Evolutionary conservation across 768 basidiomycete species (phyloP).

Genomic region (Trametes coccinea): DNA sequence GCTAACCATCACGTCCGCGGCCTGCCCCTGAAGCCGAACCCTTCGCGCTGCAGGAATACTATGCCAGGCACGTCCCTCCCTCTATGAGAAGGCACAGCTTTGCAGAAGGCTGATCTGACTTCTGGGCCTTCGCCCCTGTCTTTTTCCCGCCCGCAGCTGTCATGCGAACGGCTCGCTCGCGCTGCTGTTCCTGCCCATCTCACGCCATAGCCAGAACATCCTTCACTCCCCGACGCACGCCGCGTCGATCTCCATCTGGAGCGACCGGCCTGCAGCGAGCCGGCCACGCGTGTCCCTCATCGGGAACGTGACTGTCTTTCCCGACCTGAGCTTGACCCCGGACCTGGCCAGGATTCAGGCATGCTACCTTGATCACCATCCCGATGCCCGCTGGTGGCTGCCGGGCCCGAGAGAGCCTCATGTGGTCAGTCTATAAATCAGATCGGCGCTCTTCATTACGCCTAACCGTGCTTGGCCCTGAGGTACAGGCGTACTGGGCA

Average conservation of each 20-base stretch:
- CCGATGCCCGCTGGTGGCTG: slow-evolving; percentile 53
- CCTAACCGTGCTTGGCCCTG: slow-evolving; percentile 10
- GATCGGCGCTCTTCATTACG: background rate
- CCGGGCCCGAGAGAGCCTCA: slow-evolving; percentile 50
- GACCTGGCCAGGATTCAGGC: slow-evolving; percentile 36
- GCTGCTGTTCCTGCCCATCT: slow-evolving; percentile 53
- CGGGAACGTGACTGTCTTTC: slow-evolving; percentile 49
- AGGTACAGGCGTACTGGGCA: slow-evolving; percentile 51
- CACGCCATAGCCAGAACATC: slow-evolving; percentile 54
- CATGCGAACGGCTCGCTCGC: slow-evolving; percentile 53
- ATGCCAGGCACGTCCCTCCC: slow-evolving; percentile 39
- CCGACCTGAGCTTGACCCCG: slow-evolving; percentile 33
- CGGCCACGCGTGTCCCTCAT: slow-evolving; percentile 51
- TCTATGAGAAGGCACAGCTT: slow-evolving; percentile 13
- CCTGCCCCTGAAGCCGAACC: slow-evolving; percentile 39
- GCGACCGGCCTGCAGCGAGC: slow-evolving; percentile 42
- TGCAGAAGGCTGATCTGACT: background rate
- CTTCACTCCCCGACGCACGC: slow-evolving; percentile 39
- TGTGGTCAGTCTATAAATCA: slow-evolving; percentile 35
- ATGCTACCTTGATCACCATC: slow-evolving; percentile 49
- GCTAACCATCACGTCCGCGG: slow-evolving; percentile 9
- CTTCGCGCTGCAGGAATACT: slow-evolving; percentile 56
- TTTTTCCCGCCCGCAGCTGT: slow-evolving; percentile 38
- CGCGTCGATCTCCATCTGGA: slow-evolving; percentile 47
- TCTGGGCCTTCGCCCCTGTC: background rate